Conservation (phyloP, 1,284 basidiomycete species). For the Sphagnurus paluster region DNA sequence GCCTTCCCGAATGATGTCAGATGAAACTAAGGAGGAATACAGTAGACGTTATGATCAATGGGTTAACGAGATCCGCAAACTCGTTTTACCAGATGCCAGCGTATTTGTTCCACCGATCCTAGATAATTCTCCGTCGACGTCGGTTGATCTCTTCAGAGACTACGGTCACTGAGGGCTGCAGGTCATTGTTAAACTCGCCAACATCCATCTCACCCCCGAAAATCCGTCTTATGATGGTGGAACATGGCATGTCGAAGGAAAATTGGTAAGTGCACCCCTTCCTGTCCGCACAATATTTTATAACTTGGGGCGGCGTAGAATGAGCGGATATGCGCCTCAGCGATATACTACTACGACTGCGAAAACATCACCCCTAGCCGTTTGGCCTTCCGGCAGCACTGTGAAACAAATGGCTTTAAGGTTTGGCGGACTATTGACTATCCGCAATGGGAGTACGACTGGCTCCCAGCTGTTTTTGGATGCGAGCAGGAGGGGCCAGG, state of each 20-base stretch:
- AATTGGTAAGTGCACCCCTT: constrained; percentile 23
- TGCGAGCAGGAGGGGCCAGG: constrained; percentile 9
- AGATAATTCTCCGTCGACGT: constrained; percentile 1
- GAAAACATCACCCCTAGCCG: constrained; percentile 27
- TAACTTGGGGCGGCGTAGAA: no score
- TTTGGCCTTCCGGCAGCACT: constrained; percentile 28
- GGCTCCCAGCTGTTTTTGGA: constrained; percentile 25
- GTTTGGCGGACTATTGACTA: constrained; percentile 17
- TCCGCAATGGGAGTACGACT: constrained; percentile 23
- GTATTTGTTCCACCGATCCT: constrained; percentile 18
- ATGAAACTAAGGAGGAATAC: constrained; percentile 18
- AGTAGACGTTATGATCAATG: constrained; percentile 18
- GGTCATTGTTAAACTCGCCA: constrained; percentile 52
- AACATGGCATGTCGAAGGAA: constrained; percentile 40
- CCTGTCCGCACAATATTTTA: neutral
- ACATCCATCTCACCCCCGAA: constrained; percentile 48
- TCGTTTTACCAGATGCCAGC: constrained; percentile 18
- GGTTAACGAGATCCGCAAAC: constrained; percentile 9
- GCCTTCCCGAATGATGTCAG: no score
- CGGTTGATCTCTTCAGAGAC: constrained; percentile 21
- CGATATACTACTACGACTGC: constrained; percentile 34
- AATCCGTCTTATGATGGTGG: constrained; percentile 36
- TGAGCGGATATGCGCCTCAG: constrained; percentile 41
- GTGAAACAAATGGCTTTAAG: neutral
- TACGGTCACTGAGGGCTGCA: constrained; percentile 33